Evolutionary conservation across 2,329 filamentous ascomycete species (phyloP).

Genomic region (Monosporascus sp.): DNA sequence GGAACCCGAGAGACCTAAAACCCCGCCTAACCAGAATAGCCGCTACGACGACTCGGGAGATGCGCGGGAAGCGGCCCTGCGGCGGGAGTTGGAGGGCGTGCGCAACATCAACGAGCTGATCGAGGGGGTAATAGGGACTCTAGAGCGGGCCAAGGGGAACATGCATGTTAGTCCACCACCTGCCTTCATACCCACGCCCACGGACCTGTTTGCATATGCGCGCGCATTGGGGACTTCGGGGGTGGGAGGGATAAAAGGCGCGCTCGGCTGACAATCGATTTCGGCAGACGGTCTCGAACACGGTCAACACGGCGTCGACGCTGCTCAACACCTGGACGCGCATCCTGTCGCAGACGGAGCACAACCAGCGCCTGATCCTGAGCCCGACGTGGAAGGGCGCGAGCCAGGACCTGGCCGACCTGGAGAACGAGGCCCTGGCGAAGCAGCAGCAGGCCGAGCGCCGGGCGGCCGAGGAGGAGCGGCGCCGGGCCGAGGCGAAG

Average conservation of each 20-base stretch:
- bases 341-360: conserved; percentile 93
- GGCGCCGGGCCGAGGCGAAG: conserved; percentile 65
- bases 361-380: conserved; percentile 88
- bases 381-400: conserved; percentile 88
- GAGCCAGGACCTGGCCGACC: conserved; percentile 76
- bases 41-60: conserved; percentile 49
- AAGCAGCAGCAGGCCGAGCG: conserved; percentile 75
- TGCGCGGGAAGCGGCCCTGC: conserved; percentile 67
- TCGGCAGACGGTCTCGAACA: conserved; percentile 72
- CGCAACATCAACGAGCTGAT: conserved; percentile 84
- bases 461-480: conserved; percentile 71
- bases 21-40: conserved; percentile 35
- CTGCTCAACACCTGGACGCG: conserved; percentile 93
- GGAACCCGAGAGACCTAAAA: conserved; percentile 42
- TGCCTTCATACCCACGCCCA: background rate
- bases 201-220: too few relatives aligned
- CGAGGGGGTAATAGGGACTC: conserved; percentile 67
- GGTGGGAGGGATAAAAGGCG: too few relatives aligned
- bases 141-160: conserved; percentile 68
- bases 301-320: conserved; percentile 80
- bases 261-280: background rate
- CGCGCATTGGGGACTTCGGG: too few relatives aligned
- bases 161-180: conserved; percentile 57
- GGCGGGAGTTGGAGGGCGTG: conserved; percentile 75
- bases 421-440: conserved; percentile 72